Evolutionary conservation across 768 basidiomycete genomes (phyloP).

Genomic region (Hygrocybe punicea): DNA sequence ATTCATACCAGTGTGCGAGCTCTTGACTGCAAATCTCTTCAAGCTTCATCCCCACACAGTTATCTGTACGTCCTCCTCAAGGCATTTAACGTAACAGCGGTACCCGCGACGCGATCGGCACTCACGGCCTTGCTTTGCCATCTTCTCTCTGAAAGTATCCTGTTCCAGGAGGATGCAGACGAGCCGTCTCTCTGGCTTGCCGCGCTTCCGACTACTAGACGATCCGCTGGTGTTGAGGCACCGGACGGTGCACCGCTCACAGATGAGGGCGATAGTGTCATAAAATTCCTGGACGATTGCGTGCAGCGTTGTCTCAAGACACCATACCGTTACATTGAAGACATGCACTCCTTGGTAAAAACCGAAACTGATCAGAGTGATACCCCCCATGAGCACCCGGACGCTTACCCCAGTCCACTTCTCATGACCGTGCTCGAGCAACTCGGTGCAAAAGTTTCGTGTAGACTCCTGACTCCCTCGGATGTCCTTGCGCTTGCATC

Average conservation of each 20-base stretch:
- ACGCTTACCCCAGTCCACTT: slow-evolving; percentile 62
- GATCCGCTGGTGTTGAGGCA: slow-evolving; percentile 36
- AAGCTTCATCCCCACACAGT: slow-evolving; percentile 52
- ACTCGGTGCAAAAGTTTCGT: slow-evolving; percentile 60
- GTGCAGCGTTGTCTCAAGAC: slow-evolving; percentile 76
- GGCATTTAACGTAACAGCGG: slow-evolving; percentile 50
- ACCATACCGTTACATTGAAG: slow-evolving; percentile 84
- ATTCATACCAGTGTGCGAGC: not conserved
- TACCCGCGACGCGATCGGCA: slow-evolving; percentile 48
- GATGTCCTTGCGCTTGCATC: slow-evolving; percentile 60
- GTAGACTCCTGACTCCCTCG: slow-evolving; percentile 51
- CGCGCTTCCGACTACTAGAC: slow-evolving; percentile 51
- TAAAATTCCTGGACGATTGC: slow-evolving; percentile 82
- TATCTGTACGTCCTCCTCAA: slow-evolving; percentile 72
- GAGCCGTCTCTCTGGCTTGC: slow-evolving; percentile 76
- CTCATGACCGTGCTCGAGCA: slow-evolving; percentile 81
- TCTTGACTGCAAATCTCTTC: not conserved
- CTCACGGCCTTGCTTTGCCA: slow-evolving; percentile 54
- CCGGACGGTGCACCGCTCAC: slow-evolving; percentile 52
- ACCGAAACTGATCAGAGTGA: slow-evolving; percentile 6
- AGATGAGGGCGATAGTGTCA: slow-evolving; percentile 55
- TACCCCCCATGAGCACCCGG: slow-evolving; percentile 19
- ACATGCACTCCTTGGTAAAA: slow-evolving; percentile 41
- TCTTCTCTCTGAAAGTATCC: slow-evolving; percentile 64
- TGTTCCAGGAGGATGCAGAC: slow-evolving; percentile 73